These are phyloP conservation scores for Noccaea bulbosa DNA, from an alignment of 345 rosid genomes.

Conservation along the genomic window DNA sequence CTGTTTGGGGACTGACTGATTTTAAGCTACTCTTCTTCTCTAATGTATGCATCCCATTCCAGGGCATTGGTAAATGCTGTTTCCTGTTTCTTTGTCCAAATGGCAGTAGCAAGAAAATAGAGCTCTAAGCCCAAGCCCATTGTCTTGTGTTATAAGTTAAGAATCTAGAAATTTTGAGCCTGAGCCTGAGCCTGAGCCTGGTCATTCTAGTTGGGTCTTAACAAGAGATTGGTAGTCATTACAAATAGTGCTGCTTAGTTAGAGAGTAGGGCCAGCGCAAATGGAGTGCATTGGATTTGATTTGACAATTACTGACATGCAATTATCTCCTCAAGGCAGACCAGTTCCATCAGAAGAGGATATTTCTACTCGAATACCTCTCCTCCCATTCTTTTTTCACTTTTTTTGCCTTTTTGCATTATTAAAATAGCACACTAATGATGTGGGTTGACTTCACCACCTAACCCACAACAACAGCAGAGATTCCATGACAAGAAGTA, in stretches of 20 bases:
- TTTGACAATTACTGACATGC: slow-evolving; percentile 12
- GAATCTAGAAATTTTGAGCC: background rate
- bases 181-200: slow-evolving; percentile 8
- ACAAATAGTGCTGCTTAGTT: slow-evolving; percentile 26
- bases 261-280: slow-evolving; percentile 33
- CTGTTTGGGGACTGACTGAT: slow-evolving; percentile 74
- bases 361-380: slow-evolving; percentile 38
- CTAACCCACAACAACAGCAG: slow-evolving; percentile 36
- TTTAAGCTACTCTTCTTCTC: slow-evolving; percentile 15
- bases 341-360: slow-evolving; percentile 41
- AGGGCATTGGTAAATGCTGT: slow-evolving; percentile 28
- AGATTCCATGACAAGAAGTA: slow-evolving; percentile 38
- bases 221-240: slow-evolving; percentile 21
- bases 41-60: slow-evolving; percentile 17
- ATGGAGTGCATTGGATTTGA: slow-evolving; percentile 41
- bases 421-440: slow-evolving; percentile 46
- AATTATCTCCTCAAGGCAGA: slow-evolving; percentile 41
- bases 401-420: slow-evolving; percentile 34
- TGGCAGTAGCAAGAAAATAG: slow-evolving; percentile 21
- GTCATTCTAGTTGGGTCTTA: slow-evolving; percentile 20
- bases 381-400: slow-evolving; percentile 28
- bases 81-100: slow-evolving; percentile 15
- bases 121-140: slow-evolving; percentile 38
- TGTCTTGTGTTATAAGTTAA: slow-evolving; percentile 28
- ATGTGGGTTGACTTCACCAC: slow-evolving; percentile 43